These are phyloP conservation scores for Cinnamomum micranthum DNA, from an alignment of 164 flowering plant genomes.

Conservation along the genomic window DNA sequence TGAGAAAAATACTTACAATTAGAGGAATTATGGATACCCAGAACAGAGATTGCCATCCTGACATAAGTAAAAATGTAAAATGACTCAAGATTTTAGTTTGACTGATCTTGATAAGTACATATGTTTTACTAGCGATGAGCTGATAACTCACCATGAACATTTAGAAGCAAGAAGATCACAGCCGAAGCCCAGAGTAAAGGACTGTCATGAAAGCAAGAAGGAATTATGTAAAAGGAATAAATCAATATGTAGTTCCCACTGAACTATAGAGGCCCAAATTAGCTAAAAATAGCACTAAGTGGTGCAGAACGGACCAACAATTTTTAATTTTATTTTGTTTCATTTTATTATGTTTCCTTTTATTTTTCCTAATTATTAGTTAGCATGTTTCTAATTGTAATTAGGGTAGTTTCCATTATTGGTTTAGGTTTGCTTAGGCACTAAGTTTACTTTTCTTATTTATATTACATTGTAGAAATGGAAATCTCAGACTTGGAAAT, in stretches of 20 bases:
- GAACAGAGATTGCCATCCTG: slow-evolving; percentile 76
- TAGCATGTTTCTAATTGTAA: no score
- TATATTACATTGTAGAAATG: no score
- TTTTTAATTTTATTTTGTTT: no score
- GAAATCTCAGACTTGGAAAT: no score
- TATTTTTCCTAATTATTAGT: no score
- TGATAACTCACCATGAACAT: slow-evolving; percentile 44
- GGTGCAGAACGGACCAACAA: no score
- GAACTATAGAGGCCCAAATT: not conserved
- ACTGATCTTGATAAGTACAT: not conserved
- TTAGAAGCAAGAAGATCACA: slow-evolving; percentile 49
- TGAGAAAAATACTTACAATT: slow-evolving; percentile 43
- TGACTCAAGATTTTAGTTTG: not conserved
- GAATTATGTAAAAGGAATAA: not conserved
- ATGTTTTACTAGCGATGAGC: not conserved
- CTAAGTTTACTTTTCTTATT: no score
- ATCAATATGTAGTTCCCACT: not conserved
- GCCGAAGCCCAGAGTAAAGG: slow-evolving; percentile 67
- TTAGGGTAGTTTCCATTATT: no score
- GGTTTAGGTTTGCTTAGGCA: no score
- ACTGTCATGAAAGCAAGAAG: slow-evolving; percentile 33
- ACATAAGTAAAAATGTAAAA: slow-evolving; percentile 10
- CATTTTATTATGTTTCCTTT: no score
- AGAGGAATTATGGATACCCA: slow-evolving; percentile 67
- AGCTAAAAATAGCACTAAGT: not conserved